A percentile compares a stretch with the other conserved stretches of the same genome.
Evolutionary conservation across 2,329 filamentous ascomycete species (phyloP).

Genomic region (Fusarium agapanthi): DNA sequence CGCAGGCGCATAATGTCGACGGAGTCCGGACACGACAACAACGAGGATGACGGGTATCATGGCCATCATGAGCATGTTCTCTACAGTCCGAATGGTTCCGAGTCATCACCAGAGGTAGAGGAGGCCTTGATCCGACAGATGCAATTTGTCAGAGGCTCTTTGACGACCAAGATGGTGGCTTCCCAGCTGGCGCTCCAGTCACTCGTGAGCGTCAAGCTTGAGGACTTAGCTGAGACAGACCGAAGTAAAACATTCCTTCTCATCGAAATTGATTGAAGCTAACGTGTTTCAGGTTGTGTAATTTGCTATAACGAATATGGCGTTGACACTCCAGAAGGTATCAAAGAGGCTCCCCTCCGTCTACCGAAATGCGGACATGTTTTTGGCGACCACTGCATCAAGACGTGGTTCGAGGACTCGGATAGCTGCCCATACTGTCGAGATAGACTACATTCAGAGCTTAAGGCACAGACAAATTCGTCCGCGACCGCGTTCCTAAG

Average conservation of each 20-base stretch:
- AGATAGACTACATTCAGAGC: constrained; percentile 65
- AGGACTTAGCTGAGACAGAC: constrained; percentile 56
- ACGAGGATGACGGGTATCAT: constrained; percentile 28
- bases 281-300: constrained; percentile 58
- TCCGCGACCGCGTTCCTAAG: constrained; percentile 44
- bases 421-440: constrained; percentile 72
- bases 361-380: constrained; percentile 70
- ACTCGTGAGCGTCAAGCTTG: constrained; percentile 56
- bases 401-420: constrained; percentile 71
- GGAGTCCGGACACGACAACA: constrained; percentile 36
- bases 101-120: constrained; percentile 32
- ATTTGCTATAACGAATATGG: constrained; percentile 74
- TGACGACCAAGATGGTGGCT: constrained; percentile 56
- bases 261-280: not conserved
- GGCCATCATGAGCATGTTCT: constrained; percentile 22
- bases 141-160: constrained; percentile 57
- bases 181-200: constrained; percentile 57
- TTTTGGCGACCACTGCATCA: constrained; percentile 71
- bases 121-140: constrained; percentile 51
- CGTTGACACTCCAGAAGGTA: constrained; percentile 64
- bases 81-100: constrained; percentile 4
- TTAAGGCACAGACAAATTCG: constrained; percentile 31
- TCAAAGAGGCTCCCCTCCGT: constrained; percentile 64
- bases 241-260: constrained; percentile 51
- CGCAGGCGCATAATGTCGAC: constrained; percentile 42